Evolutionary conservation across 805 yeast species (phyloP).

Genomic region (Yueomyces sp.): DNA sequence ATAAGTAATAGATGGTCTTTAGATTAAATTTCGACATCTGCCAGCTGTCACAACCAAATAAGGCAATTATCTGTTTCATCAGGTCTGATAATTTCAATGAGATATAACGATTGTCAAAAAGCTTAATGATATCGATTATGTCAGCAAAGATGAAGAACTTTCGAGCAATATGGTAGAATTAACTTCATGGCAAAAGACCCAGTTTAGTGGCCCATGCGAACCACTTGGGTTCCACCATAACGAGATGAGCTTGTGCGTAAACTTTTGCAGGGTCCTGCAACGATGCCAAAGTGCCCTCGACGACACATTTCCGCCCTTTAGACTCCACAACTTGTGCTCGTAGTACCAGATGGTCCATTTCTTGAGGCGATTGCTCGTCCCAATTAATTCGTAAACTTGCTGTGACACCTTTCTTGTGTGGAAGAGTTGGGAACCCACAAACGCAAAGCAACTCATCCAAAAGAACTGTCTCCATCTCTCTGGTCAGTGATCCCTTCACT

Average conservation of each 20-base stretch:
- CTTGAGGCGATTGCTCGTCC: conserved; percentile 28
- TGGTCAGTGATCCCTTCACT: background rate
- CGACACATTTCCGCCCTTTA: conserved; percentile 73
- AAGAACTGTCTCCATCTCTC: conserved; percentile 35
- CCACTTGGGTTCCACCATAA: conserved; percentile 82
- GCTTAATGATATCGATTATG: too few relatives aligned
- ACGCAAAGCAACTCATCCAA: conserved; percentile 76
- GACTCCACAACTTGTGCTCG: conserved; percentile 49
- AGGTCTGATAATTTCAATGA: too few relatives aligned
- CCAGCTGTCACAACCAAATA: too few relatives aligned
- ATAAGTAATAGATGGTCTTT: too few relatives aligned
- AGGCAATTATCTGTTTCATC: too few relatives aligned
- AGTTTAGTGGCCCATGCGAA: conserved; percentile 29
- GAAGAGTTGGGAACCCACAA: conserved; percentile 74
- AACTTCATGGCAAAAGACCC: background rate
- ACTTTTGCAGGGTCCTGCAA: conserved; percentile 34
- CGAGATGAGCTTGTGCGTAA: conserved; percentile 52
- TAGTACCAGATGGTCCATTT: conserved; percentile 32
- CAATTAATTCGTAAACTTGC: conserved; percentile 51
- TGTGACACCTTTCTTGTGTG: conserved; percentile 78
- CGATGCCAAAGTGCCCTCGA: conserved; percentile 55
- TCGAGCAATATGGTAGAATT: too few relatives aligned
- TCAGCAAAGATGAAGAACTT: too few relatives aligned
- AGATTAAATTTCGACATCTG: too few relatives aligned
- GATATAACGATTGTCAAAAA: too few relatives aligned